These are phyloP conservation scores for Vachellia collinsii DNA, from an alignment of 306 rosid genomes.

Conservation along the genomic window DNA sequence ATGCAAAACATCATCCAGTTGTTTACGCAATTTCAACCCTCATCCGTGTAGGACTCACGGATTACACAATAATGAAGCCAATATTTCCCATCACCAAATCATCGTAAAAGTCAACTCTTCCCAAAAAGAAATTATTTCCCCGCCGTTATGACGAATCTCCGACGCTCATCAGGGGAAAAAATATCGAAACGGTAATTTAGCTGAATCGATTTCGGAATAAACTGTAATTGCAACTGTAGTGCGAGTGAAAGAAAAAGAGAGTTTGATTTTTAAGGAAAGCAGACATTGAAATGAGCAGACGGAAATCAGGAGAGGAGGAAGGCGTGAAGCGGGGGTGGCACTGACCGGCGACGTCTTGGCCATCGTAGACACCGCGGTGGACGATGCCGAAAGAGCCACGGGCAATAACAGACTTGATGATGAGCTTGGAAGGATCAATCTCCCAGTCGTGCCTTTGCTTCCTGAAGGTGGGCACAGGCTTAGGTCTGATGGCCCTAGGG, in stretches of 20 bases:
- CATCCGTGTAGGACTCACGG: constrained; percentile 59
- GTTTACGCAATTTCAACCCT: constrained; percentile 55
- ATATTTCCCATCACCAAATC: constrained; percentile 42
- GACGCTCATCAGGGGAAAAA: not conserved
- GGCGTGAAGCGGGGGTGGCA: not conserved
- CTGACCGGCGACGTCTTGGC: constrained; percentile 91
- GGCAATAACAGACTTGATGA: constrained; percentile 79
- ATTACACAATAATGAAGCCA: constrained; percentile 42
- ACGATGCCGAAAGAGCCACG: constrained; percentile 95
- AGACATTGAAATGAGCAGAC: not conserved
- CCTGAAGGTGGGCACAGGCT: constrained; percentile 20
- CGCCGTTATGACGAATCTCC: not conserved
- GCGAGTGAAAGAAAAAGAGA: not conserved
- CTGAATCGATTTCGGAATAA: constrained; percentile 32
- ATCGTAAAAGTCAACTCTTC: constrained; percentile 48
- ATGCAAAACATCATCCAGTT: constrained; percentile 48
- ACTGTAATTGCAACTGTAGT: not conserved
- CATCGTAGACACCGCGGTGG: constrained; percentile 90
- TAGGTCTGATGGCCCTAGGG: constrained; percentile 21
- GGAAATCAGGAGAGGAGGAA: not conserved
- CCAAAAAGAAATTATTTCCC: not conserved
- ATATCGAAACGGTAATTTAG: constrained; percentile 25
- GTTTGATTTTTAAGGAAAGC: not conserved
- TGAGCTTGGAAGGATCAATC: constrained; percentile 86
- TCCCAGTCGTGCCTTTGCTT: constrained; percentile 88